These are phyloP conservation scores for Alternaria tenuissima DNA, from an alignment of 2,329 filamentous ascomycete genomes.

Conservation along the genomic window DNA sequence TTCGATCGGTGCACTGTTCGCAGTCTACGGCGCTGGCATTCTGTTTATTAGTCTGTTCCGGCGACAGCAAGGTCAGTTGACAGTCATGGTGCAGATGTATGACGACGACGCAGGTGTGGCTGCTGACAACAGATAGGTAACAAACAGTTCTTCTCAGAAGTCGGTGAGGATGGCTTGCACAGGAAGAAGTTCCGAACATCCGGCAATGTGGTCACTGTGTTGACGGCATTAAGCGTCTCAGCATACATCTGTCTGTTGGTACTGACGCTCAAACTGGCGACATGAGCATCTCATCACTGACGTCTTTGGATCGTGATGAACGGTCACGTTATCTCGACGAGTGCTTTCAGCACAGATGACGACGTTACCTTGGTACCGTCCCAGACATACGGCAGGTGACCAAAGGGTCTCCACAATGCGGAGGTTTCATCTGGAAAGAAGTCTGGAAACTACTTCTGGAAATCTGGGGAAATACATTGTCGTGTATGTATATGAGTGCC, in stretches of 20 bases:
- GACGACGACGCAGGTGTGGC: not conserved
- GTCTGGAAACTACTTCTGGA: not conserved
- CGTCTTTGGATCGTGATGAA: not conserved
- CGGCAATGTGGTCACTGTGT: constrained; percentile 70
- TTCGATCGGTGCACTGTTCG: constrained; percentile 93
- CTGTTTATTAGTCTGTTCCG: constrained; percentile 84
- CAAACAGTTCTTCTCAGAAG: constrained; percentile 83
- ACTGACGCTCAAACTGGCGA: constrained; percentile 62
- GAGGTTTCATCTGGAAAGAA: constrained; percentile 6
- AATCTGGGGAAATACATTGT: constrained; percentile 18
- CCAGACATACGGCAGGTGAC: not conserved
- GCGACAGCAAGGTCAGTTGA: constrained; percentile 72
- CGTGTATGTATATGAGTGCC: constrained; percentile 23
- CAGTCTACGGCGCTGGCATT: constrained; percentile 86
- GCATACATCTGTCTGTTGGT: constrained; percentile 68
- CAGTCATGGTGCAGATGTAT: not conserved
- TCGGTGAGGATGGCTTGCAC: constrained; percentile 67
- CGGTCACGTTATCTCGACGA: not conserved
- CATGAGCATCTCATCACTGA: not conserved
- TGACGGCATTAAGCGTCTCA: constrained; percentile 69
- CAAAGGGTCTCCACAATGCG: not conserved
- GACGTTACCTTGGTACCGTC: not conserved
- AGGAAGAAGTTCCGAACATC: constrained; percentile 71
- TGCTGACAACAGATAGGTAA: constrained; percentile 63
- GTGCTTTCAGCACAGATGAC: not conserved